Conservation (phyloP, 108 stramenopile genomes). For the Cyclotella kingstonii region DNA sequence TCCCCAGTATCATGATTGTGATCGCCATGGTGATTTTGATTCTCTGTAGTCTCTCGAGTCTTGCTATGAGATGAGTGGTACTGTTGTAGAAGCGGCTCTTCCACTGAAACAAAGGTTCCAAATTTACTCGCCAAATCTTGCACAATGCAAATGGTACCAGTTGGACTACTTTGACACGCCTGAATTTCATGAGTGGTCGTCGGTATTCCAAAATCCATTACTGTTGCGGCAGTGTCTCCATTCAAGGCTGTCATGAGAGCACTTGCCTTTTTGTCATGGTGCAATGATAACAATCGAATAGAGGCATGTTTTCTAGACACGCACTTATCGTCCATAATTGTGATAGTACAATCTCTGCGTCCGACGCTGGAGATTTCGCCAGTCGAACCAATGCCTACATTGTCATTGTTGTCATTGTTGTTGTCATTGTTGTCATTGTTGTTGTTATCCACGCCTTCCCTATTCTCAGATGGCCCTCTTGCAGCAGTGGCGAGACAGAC, state of each 20-base stretch:
- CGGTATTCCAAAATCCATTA: constrained; percentile 37
- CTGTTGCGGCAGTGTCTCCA: neutral
- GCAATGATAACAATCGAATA: constrained; percentile 28
- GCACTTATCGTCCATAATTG: constrained; percentile 43
- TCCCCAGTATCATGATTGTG: constrained; percentile 29
- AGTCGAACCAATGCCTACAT: neutral
- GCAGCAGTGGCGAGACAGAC: constrained; percentile 40
- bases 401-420: neutral
- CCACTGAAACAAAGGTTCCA: constrained; percentile 45
- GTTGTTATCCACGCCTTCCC: neutral
- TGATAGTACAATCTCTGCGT: constrained; percentile 23
- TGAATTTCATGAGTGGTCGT: constrained; percentile 22
- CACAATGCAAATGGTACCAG: constrained; percentile 36
- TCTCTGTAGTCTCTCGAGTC: no score
- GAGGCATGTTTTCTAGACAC: constrained; percentile 41
- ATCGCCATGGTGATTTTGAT: constrained; percentile 6
- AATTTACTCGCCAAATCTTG: constrained; percentile 47
- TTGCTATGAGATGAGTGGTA: no score
- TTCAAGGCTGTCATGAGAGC: neutral
- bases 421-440: neutral
- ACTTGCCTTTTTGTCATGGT: neutral
- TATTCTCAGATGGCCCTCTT: neutral
- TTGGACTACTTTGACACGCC: constrained; percentile 19
- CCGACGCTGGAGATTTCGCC: constrained; percentile 41
- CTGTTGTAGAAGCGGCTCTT: no score